phyloP scores from a whole-genome alignment of 176 grass and related monocot genomes.

The Bonia amplexicaulis region DNA sequence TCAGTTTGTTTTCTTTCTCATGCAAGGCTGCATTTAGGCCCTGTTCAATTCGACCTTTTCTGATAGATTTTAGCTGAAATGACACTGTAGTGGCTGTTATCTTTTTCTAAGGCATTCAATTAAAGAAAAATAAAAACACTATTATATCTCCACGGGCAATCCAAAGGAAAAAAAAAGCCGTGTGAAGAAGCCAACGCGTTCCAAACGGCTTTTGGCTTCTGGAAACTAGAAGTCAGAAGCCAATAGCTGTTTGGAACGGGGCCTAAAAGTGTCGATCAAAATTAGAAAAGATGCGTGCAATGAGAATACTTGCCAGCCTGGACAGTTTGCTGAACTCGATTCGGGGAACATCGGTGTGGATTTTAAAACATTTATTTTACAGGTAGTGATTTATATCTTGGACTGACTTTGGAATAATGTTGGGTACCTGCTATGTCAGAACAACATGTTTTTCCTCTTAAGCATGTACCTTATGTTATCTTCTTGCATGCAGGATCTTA shows the following conservation, averaged over 20 bases:
- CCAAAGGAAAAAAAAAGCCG: too few relatives aligned
- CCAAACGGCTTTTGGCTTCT: too few relatives aligned
- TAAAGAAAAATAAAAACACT: too few relatives aligned
- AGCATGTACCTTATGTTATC: background rate
- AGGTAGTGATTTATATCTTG: conserved; percentile 24
- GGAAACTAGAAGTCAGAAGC: too few relatives aligned
- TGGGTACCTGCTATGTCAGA: background rate
- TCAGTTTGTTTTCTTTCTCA: background rate
- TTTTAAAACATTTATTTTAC: conserved; percentile 31
- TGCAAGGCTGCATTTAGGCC: background rate
- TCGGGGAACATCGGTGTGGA: background rate
- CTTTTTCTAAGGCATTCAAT: too few relatives aligned
- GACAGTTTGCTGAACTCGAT: conserved; percentile 14
- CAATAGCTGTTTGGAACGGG: too few relatives aligned
- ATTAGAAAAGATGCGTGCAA: background rate
- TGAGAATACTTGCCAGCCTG: conserved; percentile 7
- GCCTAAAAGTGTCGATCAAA: background rate
- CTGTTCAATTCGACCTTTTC: too few relatives aligned
- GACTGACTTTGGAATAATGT: background rate
- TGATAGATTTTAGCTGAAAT: too few relatives aligned
- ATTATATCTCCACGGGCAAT: too few relatives aligned
- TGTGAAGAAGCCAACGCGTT: too few relatives aligned
- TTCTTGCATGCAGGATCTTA: conserved; percentile 41
- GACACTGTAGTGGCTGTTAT: too few relatives aligned
- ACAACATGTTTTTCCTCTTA: background rate